These are phyloP conservation scores for Pseudozyma tsukubaensis DNA, from an alignment of 1,284 basidiomycete genomes.

Conservation along the genomic window DNA sequence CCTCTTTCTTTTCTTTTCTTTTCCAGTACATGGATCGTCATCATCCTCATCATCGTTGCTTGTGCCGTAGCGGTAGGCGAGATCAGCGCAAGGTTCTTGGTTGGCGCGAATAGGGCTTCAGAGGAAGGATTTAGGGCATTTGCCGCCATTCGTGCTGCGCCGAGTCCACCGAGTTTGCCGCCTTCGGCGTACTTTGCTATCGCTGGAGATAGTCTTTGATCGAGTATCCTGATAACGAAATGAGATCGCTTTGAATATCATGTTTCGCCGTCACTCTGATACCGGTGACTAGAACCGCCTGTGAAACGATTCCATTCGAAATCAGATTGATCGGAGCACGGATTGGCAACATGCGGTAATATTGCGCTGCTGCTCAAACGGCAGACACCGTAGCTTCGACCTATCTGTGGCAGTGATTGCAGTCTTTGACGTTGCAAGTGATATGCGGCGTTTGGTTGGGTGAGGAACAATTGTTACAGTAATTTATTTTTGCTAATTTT, in stretches of 20 bases:
- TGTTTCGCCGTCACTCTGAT: no score
- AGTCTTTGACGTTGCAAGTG: no score
- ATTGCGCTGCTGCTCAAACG: no score
- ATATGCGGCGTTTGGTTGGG: no score
- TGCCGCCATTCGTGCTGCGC: constrained; percentile 2
- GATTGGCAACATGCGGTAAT: no score
- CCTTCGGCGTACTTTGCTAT: constrained; percentile 12
- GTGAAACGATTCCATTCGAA: no score
- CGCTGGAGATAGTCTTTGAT: constrained; percentile 16
- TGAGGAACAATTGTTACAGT: no score
- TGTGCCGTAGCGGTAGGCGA: constrained; percentile 88
- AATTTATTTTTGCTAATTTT: neutral
- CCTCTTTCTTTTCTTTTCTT: neutral
- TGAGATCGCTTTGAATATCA: neutral
- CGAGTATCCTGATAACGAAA: no score
- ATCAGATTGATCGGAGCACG: no score
- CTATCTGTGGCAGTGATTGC: no score
- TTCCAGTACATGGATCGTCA: constrained; percentile 84
- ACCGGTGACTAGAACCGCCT: no score
- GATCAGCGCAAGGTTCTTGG: constrained; percentile 81
- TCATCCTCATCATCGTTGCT: constrained; percentile 90
- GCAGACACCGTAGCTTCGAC: no score
- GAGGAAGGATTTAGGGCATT: constrained; percentile 27
- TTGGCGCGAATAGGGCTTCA: constrained; percentile 66
- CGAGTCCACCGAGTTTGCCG: neutral